phyloP scores from a whole-genome alignment of 2,329 filamentous ascomycete genomes.

The Pseudogymnoascus sp. region DNA sequence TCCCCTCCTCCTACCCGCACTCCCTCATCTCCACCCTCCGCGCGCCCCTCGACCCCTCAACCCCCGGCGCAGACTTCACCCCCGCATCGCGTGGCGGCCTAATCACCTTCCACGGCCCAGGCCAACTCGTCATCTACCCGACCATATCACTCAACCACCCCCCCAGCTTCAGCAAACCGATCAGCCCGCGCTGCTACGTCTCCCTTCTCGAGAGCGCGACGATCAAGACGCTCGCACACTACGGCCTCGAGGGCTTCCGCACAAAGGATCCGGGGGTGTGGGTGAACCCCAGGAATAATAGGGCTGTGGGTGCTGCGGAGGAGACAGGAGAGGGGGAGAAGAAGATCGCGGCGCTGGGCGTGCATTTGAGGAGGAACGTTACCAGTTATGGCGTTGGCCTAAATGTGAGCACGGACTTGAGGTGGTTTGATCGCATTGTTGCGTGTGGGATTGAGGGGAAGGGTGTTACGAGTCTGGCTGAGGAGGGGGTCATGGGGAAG shows the following conservation, averaged over 20 bases:
- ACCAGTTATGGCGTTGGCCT: slow-evolving; percentile 78
- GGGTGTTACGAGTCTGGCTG: slow-evolving; percentile 61
- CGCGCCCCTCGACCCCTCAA: slow-evolving; percentile 13
- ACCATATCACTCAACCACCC: slow-evolving; percentile 70
- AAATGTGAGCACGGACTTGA: slow-evolving; percentile 59
- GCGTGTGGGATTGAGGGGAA: slow-evolving; percentile 80
- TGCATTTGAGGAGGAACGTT: slow-evolving; percentile 80
- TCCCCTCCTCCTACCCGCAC: slow-evolving; percentile 34
- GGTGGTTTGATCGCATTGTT: slow-evolving; percentile 68
- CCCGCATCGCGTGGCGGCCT: slow-evolving; percentile 65
- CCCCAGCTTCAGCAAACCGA: slow-evolving; percentile 13
- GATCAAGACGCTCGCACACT: slow-evolving; percentile 52
- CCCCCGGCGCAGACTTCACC: slow-evolving; percentile 22
- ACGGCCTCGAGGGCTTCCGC: slow-evolving; percentile 52
- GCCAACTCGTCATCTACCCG: slow-evolving; percentile 88
- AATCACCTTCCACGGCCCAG: slow-evolving; percentile 91
- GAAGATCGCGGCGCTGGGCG: slow-evolving; percentile 86
- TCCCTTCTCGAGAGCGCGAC: slow-evolving; percentile 69
- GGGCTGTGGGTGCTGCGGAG: not conserved
- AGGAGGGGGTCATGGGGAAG: slow-evolving; percentile 9
- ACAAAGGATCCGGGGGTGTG: slow-evolving; percentile 81
- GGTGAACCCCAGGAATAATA: slow-evolving; percentile 36
- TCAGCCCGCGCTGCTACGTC: slow-evolving; percentile 70
- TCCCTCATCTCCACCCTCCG: slow-evolving; percentile 38
- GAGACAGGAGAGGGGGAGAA: slow-evolving; percentile 28